Percentiles rank a stretch among this genome's conserved stretches.
Evolutionary conservation across 225 moss, liverwort and hornwort genomes (phyloP).

Genomic region (Bryum argenteum): DNA sequence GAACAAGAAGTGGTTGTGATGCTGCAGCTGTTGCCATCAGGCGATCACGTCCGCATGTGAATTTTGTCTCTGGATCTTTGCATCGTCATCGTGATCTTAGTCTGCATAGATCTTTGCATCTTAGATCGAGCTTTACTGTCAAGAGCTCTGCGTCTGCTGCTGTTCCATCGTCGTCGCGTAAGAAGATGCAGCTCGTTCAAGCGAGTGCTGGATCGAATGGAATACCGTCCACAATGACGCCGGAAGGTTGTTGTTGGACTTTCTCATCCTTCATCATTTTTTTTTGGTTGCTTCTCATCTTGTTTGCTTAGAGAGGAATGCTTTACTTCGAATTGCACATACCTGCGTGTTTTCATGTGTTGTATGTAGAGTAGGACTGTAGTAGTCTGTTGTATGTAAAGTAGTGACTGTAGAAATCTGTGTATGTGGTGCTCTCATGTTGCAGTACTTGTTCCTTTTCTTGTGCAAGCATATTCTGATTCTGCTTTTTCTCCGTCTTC

Average conservation of each 20-base stretch:
- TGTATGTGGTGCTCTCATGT: no score
- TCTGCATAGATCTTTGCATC: not conserved
- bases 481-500: no score
- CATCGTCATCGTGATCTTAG: not conserved
- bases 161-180: not conserved
- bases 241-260: constrained; percentile 37
- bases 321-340: no score
- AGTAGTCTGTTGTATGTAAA: no score
- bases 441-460: no score
- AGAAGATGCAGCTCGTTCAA: constrained; percentile 23
- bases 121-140: not conserved
- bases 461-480: no score
- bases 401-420: no score
- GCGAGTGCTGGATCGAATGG: constrained; percentile 27
- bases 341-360: no score
- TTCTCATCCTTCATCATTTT: not conserved
- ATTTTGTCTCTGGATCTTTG: constrained; percentile 1
- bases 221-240: constrained; percentile 28
- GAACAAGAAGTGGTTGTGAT: not conserved
- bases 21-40: constrained; percentile 9
- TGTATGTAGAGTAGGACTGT: no score
- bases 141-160: constrained; percentile 13
- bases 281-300: no score
- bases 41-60: constrained; percentile 23
- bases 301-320: no score